Conservation (phyloP, 2,329 filamentous ascomycete species). For the Xylariaceae sp. region DNA sequence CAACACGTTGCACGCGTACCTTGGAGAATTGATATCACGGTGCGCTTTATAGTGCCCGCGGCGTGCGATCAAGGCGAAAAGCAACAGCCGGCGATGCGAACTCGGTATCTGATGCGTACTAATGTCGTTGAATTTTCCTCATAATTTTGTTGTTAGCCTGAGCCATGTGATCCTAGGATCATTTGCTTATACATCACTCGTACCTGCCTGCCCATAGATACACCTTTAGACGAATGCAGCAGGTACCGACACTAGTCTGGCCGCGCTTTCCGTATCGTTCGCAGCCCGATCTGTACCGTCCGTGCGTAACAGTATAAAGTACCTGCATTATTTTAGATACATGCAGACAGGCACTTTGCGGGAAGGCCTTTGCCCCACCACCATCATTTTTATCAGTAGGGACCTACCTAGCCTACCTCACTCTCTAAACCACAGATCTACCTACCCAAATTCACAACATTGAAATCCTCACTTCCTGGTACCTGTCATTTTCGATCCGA, state of each 20-base stretch:
- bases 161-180: neutral
- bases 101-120: neutral
- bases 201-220: slow-evolving; percentile 15
- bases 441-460: neutral
- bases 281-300: neutral
- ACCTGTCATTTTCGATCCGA: slow-evolving; percentile 14
- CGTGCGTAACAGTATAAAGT: neutral
- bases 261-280: neutral
- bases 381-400: neutral
- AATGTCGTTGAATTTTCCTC: neutral
- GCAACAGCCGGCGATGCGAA: neutral
- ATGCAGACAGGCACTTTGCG: neutral
- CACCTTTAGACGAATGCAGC: neutral
- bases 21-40: too few species aligned
- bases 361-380: slow-evolving; percentile 22
- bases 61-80: neutral
- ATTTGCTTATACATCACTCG: slow-evolving; percentile 9
- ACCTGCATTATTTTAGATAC: neutral
- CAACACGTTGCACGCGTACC: neutral
- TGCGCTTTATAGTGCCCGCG: neutral
- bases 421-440: neutral
- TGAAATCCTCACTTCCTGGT: slow-evolving; percentile 18
- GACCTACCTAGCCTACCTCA: neutral
- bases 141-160: neutral
- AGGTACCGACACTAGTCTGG: neutral